Conservation (phyloP, 306 rosid species). For the Corylus avellana region DNA sequence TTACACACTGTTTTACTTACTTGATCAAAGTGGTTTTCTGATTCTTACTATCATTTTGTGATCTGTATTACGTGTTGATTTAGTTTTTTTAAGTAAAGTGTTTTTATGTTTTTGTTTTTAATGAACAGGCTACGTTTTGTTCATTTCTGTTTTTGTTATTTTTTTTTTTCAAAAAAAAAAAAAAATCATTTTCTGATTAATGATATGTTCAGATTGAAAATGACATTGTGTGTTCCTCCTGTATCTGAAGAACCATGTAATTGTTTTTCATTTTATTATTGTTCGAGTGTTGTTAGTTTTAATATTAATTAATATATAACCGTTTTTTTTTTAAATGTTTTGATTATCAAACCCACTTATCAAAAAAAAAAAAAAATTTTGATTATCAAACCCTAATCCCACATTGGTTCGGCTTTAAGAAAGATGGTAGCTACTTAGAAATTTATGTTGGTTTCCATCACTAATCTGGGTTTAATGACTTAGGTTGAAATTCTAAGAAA, state of each 20-base stretch:
- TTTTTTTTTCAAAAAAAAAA: not conserved
- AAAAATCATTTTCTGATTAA: not conserved
- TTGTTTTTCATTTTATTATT: not conserved
- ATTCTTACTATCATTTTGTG: constrained; percentile 23
- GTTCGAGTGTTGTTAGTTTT: not conserved
- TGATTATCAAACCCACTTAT: constrained; percentile 25
- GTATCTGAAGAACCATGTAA: not conserved
- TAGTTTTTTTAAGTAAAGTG: constrained; percentile 4
- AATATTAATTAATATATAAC: not conserved
- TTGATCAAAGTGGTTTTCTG: constrained; percentile 12
- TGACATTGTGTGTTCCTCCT: not conserved
- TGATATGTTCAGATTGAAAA: not conserved
- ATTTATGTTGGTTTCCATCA: not conserved
- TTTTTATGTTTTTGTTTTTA: constrained; percentile 18
- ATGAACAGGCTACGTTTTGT: too few species aligned
- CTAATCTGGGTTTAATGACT: not conserved
- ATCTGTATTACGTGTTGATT: constrained; percentile 37
- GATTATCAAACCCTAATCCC: constrained; percentile 26
- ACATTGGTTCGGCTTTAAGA: constrained; percentile 8
- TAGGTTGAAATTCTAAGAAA: not conserved
- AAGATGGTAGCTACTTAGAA: not conserved
- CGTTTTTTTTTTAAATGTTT: not conserved
- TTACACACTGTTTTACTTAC: constrained; percentile 7
- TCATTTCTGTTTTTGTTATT: not conserved
- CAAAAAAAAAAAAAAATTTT: not conserved